Base-by-base conservation (phyloP, 148 eudicot species). In the Rhododendron ferrugineum region DNA sequence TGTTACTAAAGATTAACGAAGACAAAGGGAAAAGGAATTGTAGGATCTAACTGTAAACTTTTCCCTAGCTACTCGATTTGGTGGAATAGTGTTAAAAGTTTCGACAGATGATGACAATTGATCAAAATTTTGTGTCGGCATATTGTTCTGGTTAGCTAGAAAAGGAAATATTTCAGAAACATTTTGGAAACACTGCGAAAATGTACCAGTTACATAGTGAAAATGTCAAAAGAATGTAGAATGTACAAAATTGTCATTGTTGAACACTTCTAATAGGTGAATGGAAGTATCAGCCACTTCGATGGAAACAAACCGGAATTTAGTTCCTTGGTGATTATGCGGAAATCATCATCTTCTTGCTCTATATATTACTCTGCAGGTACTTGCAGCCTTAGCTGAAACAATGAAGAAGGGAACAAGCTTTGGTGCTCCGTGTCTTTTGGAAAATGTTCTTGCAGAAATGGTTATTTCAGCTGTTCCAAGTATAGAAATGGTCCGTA, bases 391-490 rank as follows among this genome's bases (percentile, higher is more conserved):
- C 87, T 87, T 97, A 92, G 91, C 91, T 80, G 98, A 97, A 89
- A 94, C 98, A 85, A 94, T 97, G 99, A 93, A 93, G 86, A 97
- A 97, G 86, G 98, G 99, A 44, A 97, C 98, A 32, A 95, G 99
- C 94, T 97, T 97, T 82, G 98, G 99, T 75, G 99, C 99, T 82
- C 99, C 96, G 28, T 95, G 99, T 86, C 99, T 97, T 84, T 95
- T 97, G 1, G 98, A 97, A 84, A 97, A 95, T 82, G 89, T 85
- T 8, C 91, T 97, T 3, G 98, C 98, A 23, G 94, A 97, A 88
- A 92, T 94, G 98, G 99, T 97, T 44, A 94, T 95, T 83, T 89
- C 99, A 23, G 99, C 99, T 78, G 99, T 97, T 79, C 99, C 98
- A 11, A 93, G 98, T 84, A 92, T 95, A 80, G 98, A 95, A 89